phyloP scores from a whole-genome alignment of 1,284 basidiomycete species.

The Naganishia sp. region DNA sequence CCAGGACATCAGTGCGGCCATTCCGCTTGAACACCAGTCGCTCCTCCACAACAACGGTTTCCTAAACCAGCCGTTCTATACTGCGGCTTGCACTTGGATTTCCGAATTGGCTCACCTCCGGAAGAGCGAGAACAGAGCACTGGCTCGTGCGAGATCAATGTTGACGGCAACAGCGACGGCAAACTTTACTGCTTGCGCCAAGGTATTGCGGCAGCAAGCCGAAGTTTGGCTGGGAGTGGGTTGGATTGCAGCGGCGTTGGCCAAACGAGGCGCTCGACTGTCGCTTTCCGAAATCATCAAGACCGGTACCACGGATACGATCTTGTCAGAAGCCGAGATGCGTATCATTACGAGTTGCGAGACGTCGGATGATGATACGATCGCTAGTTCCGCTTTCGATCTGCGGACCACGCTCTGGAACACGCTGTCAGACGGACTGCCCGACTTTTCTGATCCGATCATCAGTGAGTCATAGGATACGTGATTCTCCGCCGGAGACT shows the following conservation, averaged over 20 bases:
- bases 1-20: slow-evolving; percentile 25
- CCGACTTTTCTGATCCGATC: slow-evolving; percentile 16
- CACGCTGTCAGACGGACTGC: slow-evolving; percentile 17
- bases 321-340: slow-evolving; percentile 30
- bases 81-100: slow-evolving; percentile 28
- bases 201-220: slow-evolving; percentile 25
- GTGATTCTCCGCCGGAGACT: not conserved
- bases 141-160: slow-evolving; percentile 23
- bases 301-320: slow-evolving; percentile 27
- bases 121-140: slow-evolving; percentile 22
- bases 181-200: slow-evolving; percentile 26
- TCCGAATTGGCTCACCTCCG: slow-evolving; percentile 23
- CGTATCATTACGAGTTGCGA: slow-evolving; percentile 25
- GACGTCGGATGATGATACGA: slow-evolving; percentile 22
- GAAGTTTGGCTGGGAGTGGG: slow-evolving; percentile 29
- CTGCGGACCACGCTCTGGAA: slow-evolving; percentile 18
- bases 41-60: slow-evolving; percentile 29
- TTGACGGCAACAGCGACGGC: slow-evolving; percentile 18
- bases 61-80: slow-evolving; percentile 29
- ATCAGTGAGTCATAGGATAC: slow-evolving; percentile 11
- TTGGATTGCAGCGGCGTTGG: slow-evolving; percentile 27
- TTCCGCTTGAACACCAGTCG: slow-evolving; percentile 21
- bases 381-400: slow-evolving; percentile 25
- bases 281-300: slow-evolving; percentile 28
- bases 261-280: slow-evolving; percentile 19